A percentile compares a stretch with the other conserved stretches of the same genome.
These are phyloP conservation scores for Syzygium oleosum DNA, from an alignment of 345 rosid species.

Conservation along the genomic window DNA sequence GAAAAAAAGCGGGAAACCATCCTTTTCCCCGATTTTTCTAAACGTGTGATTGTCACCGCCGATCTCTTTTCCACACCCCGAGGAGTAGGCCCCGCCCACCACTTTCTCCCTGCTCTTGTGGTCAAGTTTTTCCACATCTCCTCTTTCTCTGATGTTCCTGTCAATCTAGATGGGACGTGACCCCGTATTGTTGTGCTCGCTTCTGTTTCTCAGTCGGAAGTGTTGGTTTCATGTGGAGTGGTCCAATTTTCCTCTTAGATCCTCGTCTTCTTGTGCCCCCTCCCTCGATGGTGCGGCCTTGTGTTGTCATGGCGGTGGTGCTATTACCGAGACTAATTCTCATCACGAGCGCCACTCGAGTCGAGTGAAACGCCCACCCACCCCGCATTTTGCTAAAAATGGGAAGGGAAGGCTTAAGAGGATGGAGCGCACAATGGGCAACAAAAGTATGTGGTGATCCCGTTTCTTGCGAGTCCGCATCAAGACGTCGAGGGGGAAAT, in stretches of 20 bases:
- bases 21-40: not conserved
- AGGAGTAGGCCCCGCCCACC: not conserved
- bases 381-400: not conserved
- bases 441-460: not conserved
- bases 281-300: not conserved
- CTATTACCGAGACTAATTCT: not conserved
- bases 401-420: not conserved
- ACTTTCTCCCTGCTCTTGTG: not conserved
- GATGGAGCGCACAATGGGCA: not conserved
- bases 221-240: not conserved
- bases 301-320: not conserved
- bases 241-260: not conserved
- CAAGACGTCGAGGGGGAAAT: not conserved
- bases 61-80: not conserved
- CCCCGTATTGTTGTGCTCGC: not conserved
- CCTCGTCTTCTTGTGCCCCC: not conserved
- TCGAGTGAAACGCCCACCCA: not conserved
- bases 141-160: not conserved
- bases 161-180: not conserved
- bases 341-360: not conserved
- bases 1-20: not conserved
- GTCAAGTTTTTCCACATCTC: not conserved
- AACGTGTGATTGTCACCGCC: not conserved
- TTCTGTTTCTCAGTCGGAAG: not conserved
- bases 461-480: not conserved